These are phyloP conservation scores for Trichomonas tenax DNA, from an alignment of 208 protist species.

Conservation along the genomic window DNA sequence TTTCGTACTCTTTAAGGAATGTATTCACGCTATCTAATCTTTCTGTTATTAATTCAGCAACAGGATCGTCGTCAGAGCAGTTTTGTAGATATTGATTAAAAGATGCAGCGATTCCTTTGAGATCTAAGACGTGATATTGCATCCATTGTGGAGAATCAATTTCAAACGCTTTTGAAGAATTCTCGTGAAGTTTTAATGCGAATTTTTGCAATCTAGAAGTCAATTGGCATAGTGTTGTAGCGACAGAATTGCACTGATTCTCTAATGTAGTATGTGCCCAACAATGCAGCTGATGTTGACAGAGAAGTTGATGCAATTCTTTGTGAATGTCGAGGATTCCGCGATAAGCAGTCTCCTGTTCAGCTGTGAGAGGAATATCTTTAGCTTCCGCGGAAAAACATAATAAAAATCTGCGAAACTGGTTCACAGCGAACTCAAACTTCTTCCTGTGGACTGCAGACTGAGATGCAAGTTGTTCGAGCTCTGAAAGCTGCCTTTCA, in stretches of 20 bases:
- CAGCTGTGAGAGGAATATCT: neutral
- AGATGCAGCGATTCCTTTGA: neutral
- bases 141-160: neutral
- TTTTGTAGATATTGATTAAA: neutral
- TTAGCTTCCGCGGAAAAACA: neutral
- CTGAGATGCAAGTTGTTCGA: neutral
- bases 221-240: neutral
- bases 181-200: neutral
- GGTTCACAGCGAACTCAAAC: neutral
- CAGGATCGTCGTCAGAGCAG: neutral
- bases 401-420: neutral
- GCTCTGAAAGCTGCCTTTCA: neutral
- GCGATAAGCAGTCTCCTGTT: neutral
- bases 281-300: neutral
- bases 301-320: neutral
- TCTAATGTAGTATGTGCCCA: neutral
- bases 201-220: neutral
- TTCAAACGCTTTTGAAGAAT: neutral
- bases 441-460: neutral
- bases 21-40: neutral
- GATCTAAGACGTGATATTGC: neutral
- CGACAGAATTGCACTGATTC: neutral
- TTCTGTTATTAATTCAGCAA: neutral
- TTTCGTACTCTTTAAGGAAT: slow-evolving; percentile 9
- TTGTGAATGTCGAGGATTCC: neutral